These are phyloP conservation scores for Bacidia rubella DNA, from an alignment of 495 filamentous ascomycete species.

Conservation along the genomic window DNA sequence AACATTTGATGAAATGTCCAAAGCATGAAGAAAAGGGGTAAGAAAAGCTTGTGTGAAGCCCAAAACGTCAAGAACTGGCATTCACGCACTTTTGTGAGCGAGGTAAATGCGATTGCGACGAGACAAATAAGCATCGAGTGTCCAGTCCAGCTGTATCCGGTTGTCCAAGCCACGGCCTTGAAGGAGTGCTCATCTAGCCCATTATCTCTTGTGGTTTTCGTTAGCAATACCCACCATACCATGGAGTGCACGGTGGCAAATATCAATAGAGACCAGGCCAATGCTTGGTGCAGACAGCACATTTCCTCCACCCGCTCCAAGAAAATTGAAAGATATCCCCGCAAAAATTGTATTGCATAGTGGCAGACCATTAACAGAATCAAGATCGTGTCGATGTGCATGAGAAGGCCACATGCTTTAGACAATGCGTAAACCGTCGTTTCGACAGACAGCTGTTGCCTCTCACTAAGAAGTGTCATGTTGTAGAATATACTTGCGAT, in stretches of 20 bases:
- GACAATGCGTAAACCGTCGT: conserved; percentile 32
- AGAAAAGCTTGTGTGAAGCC: conserved; percentile 68
- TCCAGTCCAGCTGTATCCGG: conserved; percentile 66
- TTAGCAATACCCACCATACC: conserved; percentile 71
- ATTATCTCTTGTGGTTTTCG: no score
- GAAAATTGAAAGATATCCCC: conserved; percentile 62
- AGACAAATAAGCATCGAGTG: conserved; percentile 62
- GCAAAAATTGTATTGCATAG: conserved; percentile 59
- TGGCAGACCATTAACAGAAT: conserved; percentile 69
- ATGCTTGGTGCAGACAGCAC: conserved; percentile 50
- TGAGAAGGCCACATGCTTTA: conserved; percentile 50
- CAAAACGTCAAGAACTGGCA: conserved; percentile 66
- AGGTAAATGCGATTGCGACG: conserved; percentile 55
- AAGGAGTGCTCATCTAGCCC: no score
- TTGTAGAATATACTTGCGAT: conserved; percentile 65
- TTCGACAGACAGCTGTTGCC: background rate
- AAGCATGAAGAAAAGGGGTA: conserved; percentile 70
- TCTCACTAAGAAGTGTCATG: conserved; percentile 45
- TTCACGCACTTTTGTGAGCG: conserved; percentile 51
- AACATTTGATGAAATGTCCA: conserved; percentile 53
- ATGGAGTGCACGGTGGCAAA: conserved; percentile 72
- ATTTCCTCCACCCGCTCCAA: conserved; percentile 72
- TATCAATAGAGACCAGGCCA: conserved; percentile 69
- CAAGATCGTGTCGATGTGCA: conserved; percentile 64
- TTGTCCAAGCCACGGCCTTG: conserved; percentile 56